Conservation (phyloP, 805 yeast genomes). For the Peterozyma xylosa region DNA sequence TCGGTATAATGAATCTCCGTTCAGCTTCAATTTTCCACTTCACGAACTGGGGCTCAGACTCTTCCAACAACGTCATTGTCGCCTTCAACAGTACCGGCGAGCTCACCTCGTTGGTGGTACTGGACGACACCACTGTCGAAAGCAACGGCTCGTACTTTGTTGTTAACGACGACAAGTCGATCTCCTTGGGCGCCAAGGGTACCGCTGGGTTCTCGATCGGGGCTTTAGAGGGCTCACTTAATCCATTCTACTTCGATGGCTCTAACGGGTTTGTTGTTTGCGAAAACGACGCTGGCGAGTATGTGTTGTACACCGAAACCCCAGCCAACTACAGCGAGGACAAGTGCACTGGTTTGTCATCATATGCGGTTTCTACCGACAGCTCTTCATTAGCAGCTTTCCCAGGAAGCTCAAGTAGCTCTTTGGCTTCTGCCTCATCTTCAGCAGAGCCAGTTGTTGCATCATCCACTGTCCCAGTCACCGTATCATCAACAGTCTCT, state of each 20-base stretch:
- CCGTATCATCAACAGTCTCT: slow-evolving; percentile 9
- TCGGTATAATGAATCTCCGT: slow-evolving; percentile 8
- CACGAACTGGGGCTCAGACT: slow-evolving; percentile 2
- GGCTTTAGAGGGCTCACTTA: slow-evolving; percentile 1
- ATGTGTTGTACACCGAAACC: slow-evolving; percentile 1
- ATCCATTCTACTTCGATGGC: slow-evolving; percentile 5
- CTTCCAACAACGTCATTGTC: slow-evolving; percentile 1
- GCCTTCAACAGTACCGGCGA: not conserved
- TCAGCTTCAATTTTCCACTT: slow-evolving; percentile 5
- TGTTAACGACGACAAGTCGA: slow-evolving; percentile 3
- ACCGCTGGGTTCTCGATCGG: slow-evolving; percentile 6
- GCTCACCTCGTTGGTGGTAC: not conserved
- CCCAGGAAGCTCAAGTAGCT: not conserved
- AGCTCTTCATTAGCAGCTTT: not conserved
- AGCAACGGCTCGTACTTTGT: slow-evolving; percentile 4
- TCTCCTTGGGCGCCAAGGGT: slow-evolving; percentile 3
- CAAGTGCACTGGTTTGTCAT: slow-evolving; percentile 3
- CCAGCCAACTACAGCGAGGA: slow-evolving; percentile 1
- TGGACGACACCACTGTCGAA: slow-evolving; percentile 4
- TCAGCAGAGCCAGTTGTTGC: slow-evolving; percentile 12
- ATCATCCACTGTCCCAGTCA: slow-evolving; percentile 7
- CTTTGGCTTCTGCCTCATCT: slow-evolving; percentile 2
- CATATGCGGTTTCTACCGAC: slow-evolving; percentile 1
- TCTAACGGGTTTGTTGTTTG: slow-evolving; percentile 2
- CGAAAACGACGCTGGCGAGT: slow-evolving; percentile 1